A percentile compares a stretch with the other conserved stretches of the same genome.
phyloP scores from a whole-genome alignment of 495 filamentous ascomycete species.

The Podospora fimiseda region DNA sequence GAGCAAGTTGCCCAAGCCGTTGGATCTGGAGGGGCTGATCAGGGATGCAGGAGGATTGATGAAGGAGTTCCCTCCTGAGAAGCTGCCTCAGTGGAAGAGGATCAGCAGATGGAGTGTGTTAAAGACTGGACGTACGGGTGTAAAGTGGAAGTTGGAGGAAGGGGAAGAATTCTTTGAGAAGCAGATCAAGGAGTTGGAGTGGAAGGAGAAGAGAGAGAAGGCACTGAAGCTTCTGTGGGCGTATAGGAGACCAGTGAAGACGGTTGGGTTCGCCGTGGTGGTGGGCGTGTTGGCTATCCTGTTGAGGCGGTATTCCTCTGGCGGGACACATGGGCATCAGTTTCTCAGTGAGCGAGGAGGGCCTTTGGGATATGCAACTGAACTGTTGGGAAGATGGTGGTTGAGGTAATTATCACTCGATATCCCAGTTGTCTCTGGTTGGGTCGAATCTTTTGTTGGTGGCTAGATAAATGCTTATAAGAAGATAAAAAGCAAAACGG shows the following conservation, averaged over 20 bases:
- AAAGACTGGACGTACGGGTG: slow-evolving; percentile 52
- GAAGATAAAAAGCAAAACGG: no score
- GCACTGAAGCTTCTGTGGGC: slow-evolving; percentile 49
- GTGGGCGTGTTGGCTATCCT: slow-evolving; percentile 50
- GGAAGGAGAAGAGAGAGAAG: slow-evolving; percentile 53
- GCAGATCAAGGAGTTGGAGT: slow-evolving; percentile 61
- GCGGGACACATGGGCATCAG: slow-evolving; percentile 8
- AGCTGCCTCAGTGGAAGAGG: slow-evolving; percentile 59
- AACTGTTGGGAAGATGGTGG: slow-evolving; percentile 15
- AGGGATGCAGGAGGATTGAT: slow-evolving; percentile 49
- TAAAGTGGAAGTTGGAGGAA: slow-evolving; percentile 4
- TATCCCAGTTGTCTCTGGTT: no score
- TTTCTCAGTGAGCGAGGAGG: slow-evolving; percentile 13
- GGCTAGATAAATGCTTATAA: neutral
- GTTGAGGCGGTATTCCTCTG: slow-evolving; percentile 29
- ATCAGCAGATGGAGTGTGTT: slow-evolving; percentile 74
- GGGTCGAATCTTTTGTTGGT: no score
- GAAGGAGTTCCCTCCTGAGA: slow-evolving; percentile 62
- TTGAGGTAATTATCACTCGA: neutral
- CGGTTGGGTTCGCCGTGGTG: slow-evolving; percentile 56
- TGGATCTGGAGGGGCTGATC: slow-evolving; percentile 80
- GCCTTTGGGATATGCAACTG: slow-evolving; percentile 13
- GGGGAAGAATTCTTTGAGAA: slow-evolving; percentile 50
- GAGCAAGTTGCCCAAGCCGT: slow-evolving; percentile 74
- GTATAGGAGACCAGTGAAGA: slow-evolving; percentile 51